A percentile compares a stretch with the other conserved stretches of the same genome.
Conservation (phyloP, 1,284 basidiomycete species). For the Heliocybe sulcata region DNA sequence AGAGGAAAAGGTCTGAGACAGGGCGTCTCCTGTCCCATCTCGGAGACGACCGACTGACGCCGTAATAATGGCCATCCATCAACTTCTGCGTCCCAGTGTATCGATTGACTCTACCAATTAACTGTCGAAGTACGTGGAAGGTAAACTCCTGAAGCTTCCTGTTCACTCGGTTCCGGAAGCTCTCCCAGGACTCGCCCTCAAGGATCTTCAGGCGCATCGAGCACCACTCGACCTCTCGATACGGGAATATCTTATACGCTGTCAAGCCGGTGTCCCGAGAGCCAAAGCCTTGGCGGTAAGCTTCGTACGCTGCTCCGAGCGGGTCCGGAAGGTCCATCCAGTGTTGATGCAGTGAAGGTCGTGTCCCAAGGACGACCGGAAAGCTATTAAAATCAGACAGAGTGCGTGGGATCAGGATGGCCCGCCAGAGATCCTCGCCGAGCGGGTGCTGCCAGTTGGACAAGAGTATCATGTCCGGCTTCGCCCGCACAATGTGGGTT, state of each 20-base stretch:
- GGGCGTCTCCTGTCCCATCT: not conserved
- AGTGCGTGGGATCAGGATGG: not conserved
- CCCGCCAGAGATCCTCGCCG: not conserved
- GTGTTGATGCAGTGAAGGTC: not conserved
- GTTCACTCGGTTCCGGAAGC: not conserved
- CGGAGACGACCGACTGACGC: not conserved
- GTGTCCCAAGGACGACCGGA: not conserved
- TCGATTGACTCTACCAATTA: not conserved
- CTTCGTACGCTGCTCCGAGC: not conserved
- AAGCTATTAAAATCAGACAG: not conserved
- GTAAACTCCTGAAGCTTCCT: not conserved
- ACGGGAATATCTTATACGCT: not conserved
- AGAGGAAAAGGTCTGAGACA: not conserved
- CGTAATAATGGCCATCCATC: not conserved
- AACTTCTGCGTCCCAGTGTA: not conserved
- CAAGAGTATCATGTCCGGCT: not conserved
- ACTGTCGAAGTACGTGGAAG: not conserved
- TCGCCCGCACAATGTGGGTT: not conserved
- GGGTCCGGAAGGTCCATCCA: not conserved
- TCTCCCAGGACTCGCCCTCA: not conserved
- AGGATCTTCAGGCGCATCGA: not conserved
- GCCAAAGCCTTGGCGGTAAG: not conserved
- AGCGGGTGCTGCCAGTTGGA: not conserved
- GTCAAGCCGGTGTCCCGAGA: not conserved
- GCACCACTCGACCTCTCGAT: not conserved